A percentile compares a stretch with the other conserved stretches of the same genome.
Conservation (phyloP, 2,329 filamentous ascomycete species). For the Cytospora schulzeri region DNA sequence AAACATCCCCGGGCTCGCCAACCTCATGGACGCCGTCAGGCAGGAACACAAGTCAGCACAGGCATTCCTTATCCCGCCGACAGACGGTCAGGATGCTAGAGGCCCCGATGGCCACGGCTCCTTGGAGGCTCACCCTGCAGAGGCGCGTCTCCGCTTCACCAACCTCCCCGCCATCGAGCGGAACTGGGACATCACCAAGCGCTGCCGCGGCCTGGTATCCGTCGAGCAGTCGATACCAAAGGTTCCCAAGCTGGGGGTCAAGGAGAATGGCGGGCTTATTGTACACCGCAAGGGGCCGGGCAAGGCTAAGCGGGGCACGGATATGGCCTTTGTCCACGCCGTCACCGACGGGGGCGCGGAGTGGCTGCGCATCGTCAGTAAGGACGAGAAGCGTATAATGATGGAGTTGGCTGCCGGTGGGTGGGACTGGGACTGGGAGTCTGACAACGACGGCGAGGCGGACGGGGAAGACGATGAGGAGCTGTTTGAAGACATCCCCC, state of each 20-base stretch:
- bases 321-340: slow-evolving; percentile 32
- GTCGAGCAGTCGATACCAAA: slow-evolving; percentile 19
- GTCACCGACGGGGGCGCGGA: slow-evolving; percentile 38
- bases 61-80: not conserved
- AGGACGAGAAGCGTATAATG: slow-evolving; percentile 35
- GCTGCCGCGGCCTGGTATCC: slow-evolving; percentile 14
- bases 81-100: not conserved
- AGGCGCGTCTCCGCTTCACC: slow-evolving; percentile 22
- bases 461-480: slow-evolving; percentile 26
- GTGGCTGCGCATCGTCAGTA: slow-evolving; percentile 40
- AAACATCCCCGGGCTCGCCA: slow-evolving; percentile 17
- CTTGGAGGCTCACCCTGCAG: slow-evolving; percentile 15
- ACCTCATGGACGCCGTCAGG: slow-evolving; percentile 12
- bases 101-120: not conserved
- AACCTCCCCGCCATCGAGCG: slow-evolving; percentile 23
- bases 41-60: slow-evolving; percentile 13
- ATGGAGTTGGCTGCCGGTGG: slow-evolving; percentile 38
- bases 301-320: slow-evolving; percentile 3
- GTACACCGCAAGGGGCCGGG: not conserved
- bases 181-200: slow-evolving; percentile 25
- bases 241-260: not conserved
- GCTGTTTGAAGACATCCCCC: slow-evolving; percentile 30
- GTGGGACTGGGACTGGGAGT: slow-evolving; percentile 31
- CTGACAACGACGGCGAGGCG: slow-evolving; percentile 19
- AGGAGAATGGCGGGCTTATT: slow-evolving; percentile 2